These are phyloP conservation scores for Gigaspora rosea DNA, from an alignment of 192 early-diverging fungal species.

Conservation along the genomic window DNA sequence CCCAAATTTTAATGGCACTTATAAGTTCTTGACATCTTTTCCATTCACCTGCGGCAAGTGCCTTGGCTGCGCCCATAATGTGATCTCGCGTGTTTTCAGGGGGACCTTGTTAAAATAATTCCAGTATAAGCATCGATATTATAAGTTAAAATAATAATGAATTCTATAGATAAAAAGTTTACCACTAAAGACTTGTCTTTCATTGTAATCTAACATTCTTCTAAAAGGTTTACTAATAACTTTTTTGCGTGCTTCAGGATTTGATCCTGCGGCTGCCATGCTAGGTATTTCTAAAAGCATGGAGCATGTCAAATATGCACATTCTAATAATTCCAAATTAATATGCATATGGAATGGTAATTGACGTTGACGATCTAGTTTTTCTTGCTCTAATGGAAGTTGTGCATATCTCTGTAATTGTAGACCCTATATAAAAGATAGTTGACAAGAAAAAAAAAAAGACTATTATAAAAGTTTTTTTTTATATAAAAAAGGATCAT, in stretches of 20 bases:
- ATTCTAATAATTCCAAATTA: conserved; percentile 98
- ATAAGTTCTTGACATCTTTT: conserved; percentile 82
- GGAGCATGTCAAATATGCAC: conserved; percentile 90
- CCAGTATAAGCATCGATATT: background rate
- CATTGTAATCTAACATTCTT: conserved; percentile 91
- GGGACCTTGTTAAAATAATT: conserved; percentile 49
- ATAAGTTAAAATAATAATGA: background rate
- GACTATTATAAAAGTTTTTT: background rate
- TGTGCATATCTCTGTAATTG: conserved; percentile 71
- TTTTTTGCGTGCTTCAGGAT: conserved; percentile 60
- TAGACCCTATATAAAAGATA: conserved; percentile 50
- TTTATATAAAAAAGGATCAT: background rate
- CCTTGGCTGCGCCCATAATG: conserved; percentile 95
- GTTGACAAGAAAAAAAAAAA: background rate
- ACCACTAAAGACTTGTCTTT: conserved; percentile 93
- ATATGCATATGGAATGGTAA: conserved; percentile 99
- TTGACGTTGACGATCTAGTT: conserved; percentile 92
- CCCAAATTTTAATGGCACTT: conserved; percentile 94
- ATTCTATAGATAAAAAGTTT: background rate
- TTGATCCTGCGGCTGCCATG: conserved; percentile 78
- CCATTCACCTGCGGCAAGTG: conserved; percentile 93
- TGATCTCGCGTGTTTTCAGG: conserved; percentile 99
- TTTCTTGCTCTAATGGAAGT: conserved; percentile 88
- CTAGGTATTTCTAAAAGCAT: conserved; percentile 98
- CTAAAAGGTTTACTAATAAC: conserved; percentile 91